A percentile compares a stretch with the other conserved stretches of the same genome.
Evolutionary conservation across 2,329 filamentous ascomycete genomes (phyloP).

Genomic region (Claviceps sp.): DNA sequence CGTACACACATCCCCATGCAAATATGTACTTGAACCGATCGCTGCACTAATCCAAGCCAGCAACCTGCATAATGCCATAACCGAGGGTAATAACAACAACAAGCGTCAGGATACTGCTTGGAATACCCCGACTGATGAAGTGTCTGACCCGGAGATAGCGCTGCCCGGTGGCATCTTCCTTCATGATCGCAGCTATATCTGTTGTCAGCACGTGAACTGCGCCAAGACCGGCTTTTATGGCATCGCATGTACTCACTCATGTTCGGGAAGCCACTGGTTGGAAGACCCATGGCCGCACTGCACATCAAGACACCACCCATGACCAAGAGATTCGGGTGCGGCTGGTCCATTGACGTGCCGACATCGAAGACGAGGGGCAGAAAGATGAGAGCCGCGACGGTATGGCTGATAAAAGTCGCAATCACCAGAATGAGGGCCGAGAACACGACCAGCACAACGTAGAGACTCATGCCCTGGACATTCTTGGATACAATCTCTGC

Average conservation of each 20-base stretch:
- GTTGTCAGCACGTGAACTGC: slow-evolving; percentile 10
- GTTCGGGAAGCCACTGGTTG: slow-evolving; percentile 93
- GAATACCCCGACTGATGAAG: slow-evolving; percentile 88
- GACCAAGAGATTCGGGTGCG: slow-evolving; percentile 86
- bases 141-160: slow-evolving; percentile 86
- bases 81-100: slow-evolving; percentile 76
- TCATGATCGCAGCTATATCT: slow-evolving; percentile 82
- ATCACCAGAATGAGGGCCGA: slow-evolving; percentile 75
- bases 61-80: slow-evolving; percentile 77
- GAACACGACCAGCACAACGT: slow-evolving; percentile 78
- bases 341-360: slow-evolving; percentile 71
- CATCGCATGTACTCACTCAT: slow-evolving; percentile 66
- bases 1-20: background rate
- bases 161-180: slow-evolving; percentile 88
- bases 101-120: slow-evolving; percentile 71
- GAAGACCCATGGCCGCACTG: slow-evolving; percentile 87
- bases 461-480: slow-evolving; percentile 70
- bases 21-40: too few species aligned
- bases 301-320: slow-evolving; percentile 96
- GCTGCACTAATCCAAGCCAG: slow-evolving; percentile 37
- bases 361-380: slow-evolving; percentile 81
- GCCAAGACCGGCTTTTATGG: background rate
- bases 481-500: slow-evolving; percentile 60
- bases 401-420: slow-evolving; percentile 95
- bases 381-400: slow-evolving; percentile 89